A percentile compares a stretch with the other conserved stretches of the same genome.
Evolutionary conservation across 768 basidiomycete species (phyloP).

Genomic region (Suillus occidentalis): DNA sequence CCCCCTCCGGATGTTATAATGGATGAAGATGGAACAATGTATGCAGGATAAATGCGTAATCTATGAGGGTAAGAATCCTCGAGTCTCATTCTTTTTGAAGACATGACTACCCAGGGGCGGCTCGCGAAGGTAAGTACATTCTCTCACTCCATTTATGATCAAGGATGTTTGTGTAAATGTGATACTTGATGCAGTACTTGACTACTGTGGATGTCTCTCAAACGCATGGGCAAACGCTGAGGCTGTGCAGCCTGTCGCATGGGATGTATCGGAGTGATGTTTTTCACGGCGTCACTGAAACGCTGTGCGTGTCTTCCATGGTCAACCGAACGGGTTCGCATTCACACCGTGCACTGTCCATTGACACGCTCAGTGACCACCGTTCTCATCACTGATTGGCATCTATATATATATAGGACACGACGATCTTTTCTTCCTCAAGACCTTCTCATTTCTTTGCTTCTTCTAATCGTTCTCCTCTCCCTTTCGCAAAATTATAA

Average conservation of each 20-base stretch:
- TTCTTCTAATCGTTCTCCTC: not conserved
- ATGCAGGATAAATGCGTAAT: slow-evolving; percentile 28
- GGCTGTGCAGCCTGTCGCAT: not conserved
- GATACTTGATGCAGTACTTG: not conserved
- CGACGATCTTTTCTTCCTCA: not conserved
- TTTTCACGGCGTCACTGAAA: not conserved
- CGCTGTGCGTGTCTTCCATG: not conserved
- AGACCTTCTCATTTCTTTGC: not conserved
- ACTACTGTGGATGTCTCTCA: not conserved
- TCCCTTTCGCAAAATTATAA: not conserved
- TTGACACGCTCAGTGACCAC: not conserved
- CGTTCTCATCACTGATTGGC: not conserved
- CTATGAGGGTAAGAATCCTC: not conserved
- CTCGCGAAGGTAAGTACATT: not conserved
- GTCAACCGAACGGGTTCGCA: not conserved
- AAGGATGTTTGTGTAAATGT: not conserved
- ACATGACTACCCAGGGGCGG: not conserved
- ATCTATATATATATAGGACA: not conserved
- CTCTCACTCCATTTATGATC: not conserved
- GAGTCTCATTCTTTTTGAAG: not conserved
- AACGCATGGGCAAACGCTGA: not conserved
- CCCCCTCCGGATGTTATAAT: slow-evolving; percentile 39
- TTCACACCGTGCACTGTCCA: not conserved
- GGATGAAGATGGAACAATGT: slow-evolving; percentile 66
- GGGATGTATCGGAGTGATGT: not conserved